Conservation (phyloP, 441 rosid species). For the Corymbia citriodora region DNA sequence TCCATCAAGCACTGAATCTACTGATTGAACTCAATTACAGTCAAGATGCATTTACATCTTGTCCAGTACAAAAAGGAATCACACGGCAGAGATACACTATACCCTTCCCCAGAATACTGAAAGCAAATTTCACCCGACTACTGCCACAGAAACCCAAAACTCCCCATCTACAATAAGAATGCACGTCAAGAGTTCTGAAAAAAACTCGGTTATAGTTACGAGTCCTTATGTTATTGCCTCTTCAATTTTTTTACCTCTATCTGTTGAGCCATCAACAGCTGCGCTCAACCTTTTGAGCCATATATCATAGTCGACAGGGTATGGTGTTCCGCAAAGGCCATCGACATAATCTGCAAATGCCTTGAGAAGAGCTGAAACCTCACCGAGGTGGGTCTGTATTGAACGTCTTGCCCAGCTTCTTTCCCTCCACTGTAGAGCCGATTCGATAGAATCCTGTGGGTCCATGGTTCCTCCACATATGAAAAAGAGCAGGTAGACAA, state of each 20-base stretch:
- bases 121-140: neutral
- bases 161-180: neutral
- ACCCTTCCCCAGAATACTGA: neutral
- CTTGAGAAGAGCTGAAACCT: slow-evolving; percentile 51
- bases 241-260: slow-evolving; percentile 49
- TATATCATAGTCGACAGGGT: slow-evolving; percentile 53
- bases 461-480: slow-evolving; percentile 41
- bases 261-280: slow-evolving; percentile 37
- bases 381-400: slow-evolving; percentile 57
- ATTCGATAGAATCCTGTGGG: slow-evolving; percentile 55
- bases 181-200: neutral
- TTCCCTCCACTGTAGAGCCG: slow-evolving; percentile 68
- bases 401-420: slow-evolving; percentile 45
- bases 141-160: neutral
- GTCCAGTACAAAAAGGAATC: neutral
- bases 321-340: slow-evolving; percentile 65
- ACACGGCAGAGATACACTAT: neutral
- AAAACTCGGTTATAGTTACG: neutral
- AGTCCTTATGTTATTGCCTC: slow-evolving; percentile 6
- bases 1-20: neutral
- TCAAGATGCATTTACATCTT: neutral
- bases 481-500: slow-evolving; percentile 43
- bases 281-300: slow-evolving; percentile 50
- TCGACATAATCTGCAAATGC: slow-evolving; percentile 71
- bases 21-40: neutral